phyloP scores from a whole-genome alignment of 2,329 filamentous ascomycete genomes.

The Fusarium floridanum region DNA sequence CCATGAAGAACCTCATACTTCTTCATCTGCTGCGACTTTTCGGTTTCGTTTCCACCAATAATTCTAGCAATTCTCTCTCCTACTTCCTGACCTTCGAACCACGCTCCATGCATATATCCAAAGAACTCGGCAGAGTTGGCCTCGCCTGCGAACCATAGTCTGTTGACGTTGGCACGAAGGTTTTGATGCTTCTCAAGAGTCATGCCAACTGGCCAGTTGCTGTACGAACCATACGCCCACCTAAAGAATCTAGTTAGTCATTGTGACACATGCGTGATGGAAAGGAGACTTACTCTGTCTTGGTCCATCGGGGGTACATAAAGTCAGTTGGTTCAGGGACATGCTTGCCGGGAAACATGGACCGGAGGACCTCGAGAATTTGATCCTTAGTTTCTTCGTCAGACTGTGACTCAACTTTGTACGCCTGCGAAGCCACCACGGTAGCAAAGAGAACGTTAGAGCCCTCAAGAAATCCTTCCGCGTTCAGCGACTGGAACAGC shows the following conservation, averaged over 20 bases:
- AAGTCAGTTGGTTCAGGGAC: slow-evolving; percentile 73
- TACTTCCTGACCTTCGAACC: slow-evolving; percentile 66
- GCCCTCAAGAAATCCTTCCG: slow-evolving; percentile 68
- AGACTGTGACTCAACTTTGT: slow-evolving; percentile 69
- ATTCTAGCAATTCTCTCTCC: slow-evolving; percentile 57
- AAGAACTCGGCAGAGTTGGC: slow-evolving; percentile 73
- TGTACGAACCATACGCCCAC: slow-evolving; percentile 72
- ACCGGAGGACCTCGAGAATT: slow-evolving; percentile 67
- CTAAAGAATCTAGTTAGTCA: slow-evolving; percentile 17
- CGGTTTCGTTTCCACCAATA: slow-evolving; percentile 12
- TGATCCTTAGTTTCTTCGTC: slow-evolving; percentile 70
- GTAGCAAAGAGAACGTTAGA: slow-evolving; percentile 77
- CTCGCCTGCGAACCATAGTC: slow-evolving; percentile 76
- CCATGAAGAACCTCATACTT: slow-evolving; percentile 30
- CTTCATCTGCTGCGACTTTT: slow-evolving; percentile 29
- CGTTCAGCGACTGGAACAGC: slow-evolving; percentile 73
- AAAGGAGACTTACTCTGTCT: slow-evolving; percentile 37
- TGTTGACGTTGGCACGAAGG: slow-evolving; percentile 71
- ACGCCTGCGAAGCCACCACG: slow-evolving; percentile 44
- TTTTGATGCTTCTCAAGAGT: slow-evolving; percentile 77
- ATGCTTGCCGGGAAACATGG: slow-evolving; percentile 71
- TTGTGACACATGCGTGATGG: neutral
- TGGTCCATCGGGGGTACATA: slow-evolving; percentile 62
- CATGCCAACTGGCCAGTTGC: slow-evolving; percentile 75
- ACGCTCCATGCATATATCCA: slow-evolving; percentile 75